These are phyloP conservation scores for Populus pruinosa DNA, from an alignment of 345 rosid genomes.

Conservation along the genomic window DNA sequence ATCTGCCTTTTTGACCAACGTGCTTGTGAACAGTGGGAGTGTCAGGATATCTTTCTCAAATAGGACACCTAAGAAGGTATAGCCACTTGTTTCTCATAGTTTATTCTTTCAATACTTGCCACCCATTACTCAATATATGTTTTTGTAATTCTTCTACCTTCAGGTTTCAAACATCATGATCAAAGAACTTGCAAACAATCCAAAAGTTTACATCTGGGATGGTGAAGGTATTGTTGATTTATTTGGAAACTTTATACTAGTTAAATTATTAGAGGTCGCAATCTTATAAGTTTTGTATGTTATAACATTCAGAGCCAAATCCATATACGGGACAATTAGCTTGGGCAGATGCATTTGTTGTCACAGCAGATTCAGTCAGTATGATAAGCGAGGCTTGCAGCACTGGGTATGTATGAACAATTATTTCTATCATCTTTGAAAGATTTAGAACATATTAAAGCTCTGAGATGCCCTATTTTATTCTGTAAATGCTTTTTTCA, in stretches of 20 bases:
- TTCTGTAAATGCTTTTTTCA: neutral
- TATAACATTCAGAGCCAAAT: slow-evolving; percentile 62
- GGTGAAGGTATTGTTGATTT: slow-evolving; percentile 63
- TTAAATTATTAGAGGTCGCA: neutral
- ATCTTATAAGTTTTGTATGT: slow-evolving; percentile 23
- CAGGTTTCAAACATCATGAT: slow-evolving; percentile 67
- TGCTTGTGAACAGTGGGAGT: slow-evolving; percentile 72
- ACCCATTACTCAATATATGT: neutral
- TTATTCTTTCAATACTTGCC: neutral
- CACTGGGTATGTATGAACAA: slow-evolving; percentile 65
- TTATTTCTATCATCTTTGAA: neutral
- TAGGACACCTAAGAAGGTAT: slow-evolving; percentile 86
- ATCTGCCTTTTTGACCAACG: slow-evolving; percentile 50
- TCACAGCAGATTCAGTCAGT: slow-evolving; percentile 95
- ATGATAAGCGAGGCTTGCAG: slow-evolving; percentile 94
- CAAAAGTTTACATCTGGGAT: slow-evolving; percentile 82
- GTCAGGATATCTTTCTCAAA: slow-evolving; percentile 77
- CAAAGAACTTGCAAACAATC: slow-evolving; percentile 69
- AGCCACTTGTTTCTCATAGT: slow-evolving; percentile 1
- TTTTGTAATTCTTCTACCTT: neutral
- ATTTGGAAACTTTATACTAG: neutral
- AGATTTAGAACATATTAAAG: neutral
- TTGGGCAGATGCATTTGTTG: slow-evolving; percentile 97
- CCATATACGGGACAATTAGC: slow-evolving; percentile 93
- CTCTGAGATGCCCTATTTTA: neutral